Base-by-base conservation (phyloP, 2,329 filamentous ascomycete genomes). In the Dothidotthia symphoricarpi region DNA sequence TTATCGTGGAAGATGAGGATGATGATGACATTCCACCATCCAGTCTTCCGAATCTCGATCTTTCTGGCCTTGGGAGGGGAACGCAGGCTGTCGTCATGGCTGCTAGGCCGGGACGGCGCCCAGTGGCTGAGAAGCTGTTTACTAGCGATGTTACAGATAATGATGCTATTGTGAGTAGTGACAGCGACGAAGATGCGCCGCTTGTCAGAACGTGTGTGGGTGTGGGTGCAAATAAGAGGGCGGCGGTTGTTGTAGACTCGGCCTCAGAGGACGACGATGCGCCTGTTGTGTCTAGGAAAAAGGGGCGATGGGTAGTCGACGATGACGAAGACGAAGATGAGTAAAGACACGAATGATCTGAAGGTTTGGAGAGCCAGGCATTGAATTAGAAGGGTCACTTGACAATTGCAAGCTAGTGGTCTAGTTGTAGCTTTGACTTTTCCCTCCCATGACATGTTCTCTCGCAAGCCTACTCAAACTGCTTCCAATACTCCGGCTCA, bases 1-100 rank as follows among this genome's bases (percentile, higher is more conserved):
- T 75, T 47, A 66, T 75, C 30, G 71, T 66, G 0, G 67, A 65
- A 19, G 68, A 68, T n/a, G 69, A 69, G 17, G 67, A 69, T 19
- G 43, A 61, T 3, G 59, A 61, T 7, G 47, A 63, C 4, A 22
- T 57, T 5, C 59, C 67, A 5, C 49, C 48, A 9, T 65, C 63
- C 6, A 66, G 63, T 38, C 50, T 66, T 9, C 61, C 61, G 5
- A 52, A 51, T 24, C 30, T 59, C 11, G 51, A 57, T 32, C 44
- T 59, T 4, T 48, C 35, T 17, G 56, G 59, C 7, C 33, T 65
- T 4, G 63, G 63, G 8, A 54, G 45, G 24, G 59, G 61, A 7
- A 66, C 63, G 8, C 63, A 66, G 34, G 63, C 63, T 16, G 48
- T 66, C 16, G 47, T 65, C 3, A 53, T 49, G 22, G 52, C 51